A percentile compares a stretch with the other conserved stretches of the same genome.
These are phyloP conservation scores for Ciborinia camelliae DNA, from an alignment of 2,329 filamentous ascomycete species.

Conservation along the genomic window DNA sequence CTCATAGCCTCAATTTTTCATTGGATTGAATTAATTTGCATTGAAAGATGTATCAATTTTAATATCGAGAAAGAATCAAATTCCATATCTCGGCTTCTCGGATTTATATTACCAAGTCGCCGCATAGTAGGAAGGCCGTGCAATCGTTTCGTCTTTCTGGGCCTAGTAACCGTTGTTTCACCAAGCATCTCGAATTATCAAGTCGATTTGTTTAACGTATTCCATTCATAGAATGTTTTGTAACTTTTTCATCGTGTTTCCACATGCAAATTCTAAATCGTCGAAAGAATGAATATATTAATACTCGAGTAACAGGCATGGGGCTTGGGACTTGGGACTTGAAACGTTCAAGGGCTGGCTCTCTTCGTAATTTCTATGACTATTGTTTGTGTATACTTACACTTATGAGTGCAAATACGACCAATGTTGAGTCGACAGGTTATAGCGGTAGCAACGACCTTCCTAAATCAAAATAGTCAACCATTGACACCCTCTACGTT, in stretches of 20 bases:
- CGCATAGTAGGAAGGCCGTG: background rate
- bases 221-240: background rate
- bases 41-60: background rate
- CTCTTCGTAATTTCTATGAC: slow-evolving; percentile 1
- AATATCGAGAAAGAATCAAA: background rate
- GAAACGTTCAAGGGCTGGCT: slow-evolving; percentile 10
- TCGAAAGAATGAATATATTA: background rate
- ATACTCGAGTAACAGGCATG: no score
- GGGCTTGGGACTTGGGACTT: background rate
- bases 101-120: background rate
- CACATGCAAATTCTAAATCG: no score
- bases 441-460: slow-evolving; percentile 16
- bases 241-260: background rate
- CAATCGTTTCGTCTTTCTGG: background rate
- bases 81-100: background rate
- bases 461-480: background rate
- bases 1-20: background rate
- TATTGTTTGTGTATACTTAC: slow-evolving; percentile 5
- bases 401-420: slow-evolving; percentile 1
- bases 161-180: background rate
- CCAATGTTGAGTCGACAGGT: slow-evolving; percentile 14
- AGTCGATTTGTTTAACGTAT: background rate
- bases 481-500: background rate
- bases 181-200: background rate
- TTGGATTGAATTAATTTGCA: background rate